These are phyloP conservation scores for Mycena galericulata DNA, from an alignment of 768 basidiomycete species.

Conservation along the genomic window DNA sequence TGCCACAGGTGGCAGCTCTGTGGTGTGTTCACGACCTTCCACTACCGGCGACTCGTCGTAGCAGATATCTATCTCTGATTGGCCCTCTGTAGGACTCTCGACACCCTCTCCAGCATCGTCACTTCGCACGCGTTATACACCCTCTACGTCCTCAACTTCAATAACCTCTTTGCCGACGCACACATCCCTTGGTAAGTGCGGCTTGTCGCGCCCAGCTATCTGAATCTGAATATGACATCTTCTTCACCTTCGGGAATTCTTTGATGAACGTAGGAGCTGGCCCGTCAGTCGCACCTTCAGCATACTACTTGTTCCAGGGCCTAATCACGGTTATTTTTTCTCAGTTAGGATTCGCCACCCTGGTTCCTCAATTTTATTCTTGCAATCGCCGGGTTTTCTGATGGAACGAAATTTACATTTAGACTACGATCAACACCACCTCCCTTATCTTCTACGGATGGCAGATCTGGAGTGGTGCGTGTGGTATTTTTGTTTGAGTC, in stretches of 20 bases:
- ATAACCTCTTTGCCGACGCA: conserved; percentile 17
- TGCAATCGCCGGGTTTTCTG: conserved; percentile 5
- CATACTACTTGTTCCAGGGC: conserved; percentile 14
- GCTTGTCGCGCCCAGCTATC: conserved; percentile 13
- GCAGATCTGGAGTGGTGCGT: conserved; percentile 13
- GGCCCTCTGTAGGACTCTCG: conserved; percentile 17
- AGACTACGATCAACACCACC: conserved; percentile 1
- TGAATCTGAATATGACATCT: conserved; percentile 14
- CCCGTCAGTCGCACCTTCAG: conserved; percentile 13
- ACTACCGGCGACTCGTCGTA: conserved; percentile 13
- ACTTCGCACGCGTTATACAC: conserved; percentile 10
- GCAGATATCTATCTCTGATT: conserved; percentile 13
- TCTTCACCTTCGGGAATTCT: conserved; percentile 15
- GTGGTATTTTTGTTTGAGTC: conserved; percentile 11
- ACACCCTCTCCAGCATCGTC: conserved; percentile 17
- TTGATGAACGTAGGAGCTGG: conserved; percentile 20
- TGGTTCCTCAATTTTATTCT: conserved; percentile 7
- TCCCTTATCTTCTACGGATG: conserved; percentile 9
- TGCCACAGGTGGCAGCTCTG: conserved; percentile 15
- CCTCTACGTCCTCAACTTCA: conserved; percentile 15
- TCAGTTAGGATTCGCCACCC: conserved; percentile 1
- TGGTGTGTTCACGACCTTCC: conserved; percentile 14
- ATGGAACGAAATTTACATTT: conserved; percentile 10
- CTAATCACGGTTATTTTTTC: conserved; percentile 3
- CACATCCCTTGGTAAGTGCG: conserved; percentile 14